Percentiles rank a stretch among this genome's conserved stretches.
Conservation (phyloP, 352 stramenopile genomes). For the Pythium brachiatum region DNA sequence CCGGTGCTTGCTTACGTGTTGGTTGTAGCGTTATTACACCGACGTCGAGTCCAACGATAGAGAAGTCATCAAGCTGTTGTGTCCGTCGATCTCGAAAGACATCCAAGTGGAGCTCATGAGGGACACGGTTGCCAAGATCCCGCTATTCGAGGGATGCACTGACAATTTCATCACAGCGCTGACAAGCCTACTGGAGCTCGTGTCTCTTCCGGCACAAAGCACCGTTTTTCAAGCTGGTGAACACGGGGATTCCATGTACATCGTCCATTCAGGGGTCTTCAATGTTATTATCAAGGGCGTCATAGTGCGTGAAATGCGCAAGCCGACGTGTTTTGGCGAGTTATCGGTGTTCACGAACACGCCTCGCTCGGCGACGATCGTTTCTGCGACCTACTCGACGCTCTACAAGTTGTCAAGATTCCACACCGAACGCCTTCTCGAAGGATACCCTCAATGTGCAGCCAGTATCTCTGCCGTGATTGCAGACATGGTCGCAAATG, state of each 20-base stretch:
- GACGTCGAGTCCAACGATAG: slow-evolving; percentile 70
- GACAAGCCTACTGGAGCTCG: slow-evolving; percentile 62
- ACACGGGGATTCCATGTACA: slow-evolving; percentile 70
- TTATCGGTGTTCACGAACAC: slow-evolving; percentile 64
- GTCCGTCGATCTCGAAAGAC: slow-evolving; percentile 69
- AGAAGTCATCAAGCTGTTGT: slow-evolving; percentile 64
- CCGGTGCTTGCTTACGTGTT: not conserved
- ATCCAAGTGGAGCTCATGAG: slow-evolving; percentile 72
- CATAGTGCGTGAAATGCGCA: slow-evolving; percentile 69
- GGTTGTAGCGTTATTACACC: slow-evolving; percentile 53
- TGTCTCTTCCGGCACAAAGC: slow-evolving; percentile 54
- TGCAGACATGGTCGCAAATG: slow-evolving; percentile 16
- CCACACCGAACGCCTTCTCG: slow-evolving; percentile 48
- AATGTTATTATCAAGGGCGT: slow-evolving; percentile 52
- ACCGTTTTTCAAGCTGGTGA: slow-evolving; percentile 57
- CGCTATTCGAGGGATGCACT: slow-evolving; percentile 56
- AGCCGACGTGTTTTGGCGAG: slow-evolving; percentile 69
- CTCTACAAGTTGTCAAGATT: slow-evolving; percentile 71
- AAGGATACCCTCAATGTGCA: slow-evolving; percentile 50
- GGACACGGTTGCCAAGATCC: slow-evolving; percentile 42
- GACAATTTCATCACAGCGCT: slow-evolving; percentile 58
- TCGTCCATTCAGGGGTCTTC: slow-evolving; percentile 68
- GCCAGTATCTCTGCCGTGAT: slow-evolving; percentile 30
- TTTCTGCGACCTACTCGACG: slow-evolving; percentile 63
- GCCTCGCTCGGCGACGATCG: slow-evolving; percentile 49